These are phyloP conservation scores for Aschersonia sp. DNA, from an alignment of 2,329 filamentous ascomycete species.

Conservation along the genomic window DNA sequence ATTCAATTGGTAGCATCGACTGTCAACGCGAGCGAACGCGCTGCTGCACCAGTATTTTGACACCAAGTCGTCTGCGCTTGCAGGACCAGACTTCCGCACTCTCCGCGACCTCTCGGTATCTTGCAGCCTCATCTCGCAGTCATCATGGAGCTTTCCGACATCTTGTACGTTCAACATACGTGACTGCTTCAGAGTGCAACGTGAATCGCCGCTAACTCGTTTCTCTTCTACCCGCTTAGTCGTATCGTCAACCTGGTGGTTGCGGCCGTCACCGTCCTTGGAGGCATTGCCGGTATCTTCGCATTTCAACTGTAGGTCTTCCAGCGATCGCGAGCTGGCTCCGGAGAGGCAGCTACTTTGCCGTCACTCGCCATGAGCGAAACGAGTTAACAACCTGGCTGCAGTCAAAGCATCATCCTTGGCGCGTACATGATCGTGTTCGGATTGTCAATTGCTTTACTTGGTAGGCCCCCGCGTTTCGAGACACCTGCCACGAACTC, in stretches of 20 bases:
- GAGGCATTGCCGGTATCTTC: slow-evolving; percentile 65
- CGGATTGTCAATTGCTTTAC: slow-evolving; percentile 59
- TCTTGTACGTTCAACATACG: slow-evolving; percentile 50
- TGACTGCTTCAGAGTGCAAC: not conserved
- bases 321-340: not conserved
- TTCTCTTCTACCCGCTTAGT: slow-evolving; percentile 30
- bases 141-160: slow-evolving; percentile 81
- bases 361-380: not conserved
- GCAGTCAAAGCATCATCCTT: slow-evolving; percentile 45
- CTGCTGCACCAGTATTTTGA: not conserved
- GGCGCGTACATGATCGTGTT: slow-evolving; percentile 85
- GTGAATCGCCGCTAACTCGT: not conserved
- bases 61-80: not conserved
- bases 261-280: slow-evolving; percentile 74
- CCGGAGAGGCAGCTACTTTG: not conserved
- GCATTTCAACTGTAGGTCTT: slow-evolving; percentile 38
- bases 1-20: slow-evolving; percentile 2
- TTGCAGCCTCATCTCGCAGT: not conserved
- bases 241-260: slow-evolving; percentile 88
- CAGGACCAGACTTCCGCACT: not conserved
- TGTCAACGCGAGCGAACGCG: not conserved
- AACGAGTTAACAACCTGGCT: not conserved
- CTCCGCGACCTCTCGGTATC: not conserved
- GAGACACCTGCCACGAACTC: not conserved
- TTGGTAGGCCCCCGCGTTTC: slow-evolving; percentile 27